Base-by-base conservation (phyloP, 176 grass and related monocot species). In the Dendrocalamus sinicus region DNA sequence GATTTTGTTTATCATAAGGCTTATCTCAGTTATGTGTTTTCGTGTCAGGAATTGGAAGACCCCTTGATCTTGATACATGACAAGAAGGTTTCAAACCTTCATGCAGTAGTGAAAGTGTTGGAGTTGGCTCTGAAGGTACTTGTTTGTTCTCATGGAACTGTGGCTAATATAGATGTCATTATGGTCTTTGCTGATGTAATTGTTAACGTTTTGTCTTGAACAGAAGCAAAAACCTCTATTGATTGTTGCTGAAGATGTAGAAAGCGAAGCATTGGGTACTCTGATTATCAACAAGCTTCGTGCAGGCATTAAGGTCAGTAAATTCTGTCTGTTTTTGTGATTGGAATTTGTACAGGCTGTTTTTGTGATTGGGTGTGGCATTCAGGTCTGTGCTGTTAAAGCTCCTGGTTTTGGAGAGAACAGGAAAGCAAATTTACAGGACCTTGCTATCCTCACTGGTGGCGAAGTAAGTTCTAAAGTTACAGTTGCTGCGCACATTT, bases 331-430 rank as follows among this genome's bases (percentile, higher is more conserved):
- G 15, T 60, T 79, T 43, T 35, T 67, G 6, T 75, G 19, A 28
- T 43, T 61, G 20, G 28, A 52, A 37, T 46, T 66, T 52, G 4
- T 72, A 19, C 47, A 30, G 46, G 62, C 5, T 75, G 44, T 76
- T 67, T 44, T 67, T 62, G 43, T 87, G 51, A 80, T 60, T 50
- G 12, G 11, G 54, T 52, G 59, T 24, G n/a, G 1, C 7, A 16
- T 94, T 66, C 58, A 99, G 96, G 91, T 99, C 71, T 99, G 96
- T 44, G 93, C 96, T 82, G 89, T 99, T 37, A 99, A 99, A 92
- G 96, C 96, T 79, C 96, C 96, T 91, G 96, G 96, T 72, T 99
- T 99, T 85, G 96, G 96, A 2, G 96, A 99, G 77, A 99, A 99
- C 82, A 96, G 96, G 86, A 99, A 99, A 82, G 77, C 93, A 57